Base-by-base conservation (phyloP, 2,329 filamentous ascomycete species). In the Alternaria conjuncta region DNA sequence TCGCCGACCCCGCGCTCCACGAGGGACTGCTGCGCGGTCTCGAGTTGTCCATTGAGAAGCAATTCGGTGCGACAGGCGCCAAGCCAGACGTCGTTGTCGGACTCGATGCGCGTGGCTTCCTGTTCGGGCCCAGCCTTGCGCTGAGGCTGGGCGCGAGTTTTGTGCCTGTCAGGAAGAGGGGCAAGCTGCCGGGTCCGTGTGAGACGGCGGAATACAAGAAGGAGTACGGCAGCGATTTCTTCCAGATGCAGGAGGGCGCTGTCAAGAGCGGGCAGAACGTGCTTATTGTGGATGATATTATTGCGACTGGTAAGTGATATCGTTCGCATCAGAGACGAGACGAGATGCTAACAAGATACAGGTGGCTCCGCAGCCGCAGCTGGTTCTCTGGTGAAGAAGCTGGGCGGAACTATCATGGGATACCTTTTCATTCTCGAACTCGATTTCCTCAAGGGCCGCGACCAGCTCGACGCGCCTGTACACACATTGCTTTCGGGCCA, bases 361-460 rank as follows among this genome's bases (percentile, higher is more conserved):
- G 95, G 95, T 82, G 96, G 96, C 73, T 97, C 94, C 69, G 96
- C 96, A 60, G 88, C 89, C 69, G 96, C 95, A 64, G 95, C 94
- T 20, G 94, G 92, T 68, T 88, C 92, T 66, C 90, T 99, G 63
- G 92, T 98, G 73, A 86, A 90, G 80, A 89, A 96, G 82, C 88
- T 96, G 69, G 93, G 94, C 71, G 96, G 94, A 70, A 86, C 88
- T n/a, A 85, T 98, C 50, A 82, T 97, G 63, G 95, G 93, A 73
- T 98, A 92, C 83, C 84, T 97, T 67, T 99, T 99, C 85, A 92
- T 99, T 75, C 92, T 98, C 79, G 95, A 98, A 82, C 91, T 99
- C 69, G 91, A 94, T 74, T 95, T 96, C 82, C 89, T 99, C 71
- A 93, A 97, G 79, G 96, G 96, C 72, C 89, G 93, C 73, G 91